Base-by-base conservation (phyloP, 148 eudicot species). In the Vaccinium myrtillus region DNA sequence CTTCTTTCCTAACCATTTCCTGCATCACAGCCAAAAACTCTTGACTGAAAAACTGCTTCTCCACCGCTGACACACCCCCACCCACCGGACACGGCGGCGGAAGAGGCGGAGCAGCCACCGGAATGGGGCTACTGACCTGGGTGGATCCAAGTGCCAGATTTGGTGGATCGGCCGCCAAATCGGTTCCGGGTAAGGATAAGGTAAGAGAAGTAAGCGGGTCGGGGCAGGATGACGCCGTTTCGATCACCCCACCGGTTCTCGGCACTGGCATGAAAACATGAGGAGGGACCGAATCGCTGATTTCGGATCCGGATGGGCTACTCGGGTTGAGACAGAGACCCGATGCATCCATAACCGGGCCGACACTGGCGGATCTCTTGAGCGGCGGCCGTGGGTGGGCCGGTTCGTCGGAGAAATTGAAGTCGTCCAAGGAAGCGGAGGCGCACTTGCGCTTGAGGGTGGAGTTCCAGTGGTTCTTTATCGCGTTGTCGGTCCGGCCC, bases 401-500 rank as follows among this genome's bases (percentile, higher is more conserved):
- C 39, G 76, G 78, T 27, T 39, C 78, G 58, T 81, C 83, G 43
- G 55, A 75, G 82, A 74, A 74, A 27, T n/a, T 65, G 63, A 88
- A 88, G 71, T 92, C 93, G 5, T 84, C 92, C 11, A 86, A 81
- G 90, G 74, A 69, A 36, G 91, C 89, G 23, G 91, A 91, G 8
- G 86, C 21, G 80, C 90, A 91, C 82, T 90, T 91, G 0, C 93
- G 81, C 87, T 93, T 93, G 39, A 93, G 90, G 0, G 93, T 91
- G 9, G 91, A 90, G 82, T 93, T 93, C 94, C 94, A 92, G 80
- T 90, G 94, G 81, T 92, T 92, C 76, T 90, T 92, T 3, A 92
- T 89, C 19, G 95, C 95, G 89, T 91, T 93, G 67, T 93, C 95
- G 14, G 95, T 91, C 10, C 95, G 87, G 14, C 95, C 95, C 18